These are phyloP conservation scores for Colletotrichum falcatum DNA, from an alignment of 2,329 filamentous ascomycete genomes.

Conservation along the genomic window DNA sequence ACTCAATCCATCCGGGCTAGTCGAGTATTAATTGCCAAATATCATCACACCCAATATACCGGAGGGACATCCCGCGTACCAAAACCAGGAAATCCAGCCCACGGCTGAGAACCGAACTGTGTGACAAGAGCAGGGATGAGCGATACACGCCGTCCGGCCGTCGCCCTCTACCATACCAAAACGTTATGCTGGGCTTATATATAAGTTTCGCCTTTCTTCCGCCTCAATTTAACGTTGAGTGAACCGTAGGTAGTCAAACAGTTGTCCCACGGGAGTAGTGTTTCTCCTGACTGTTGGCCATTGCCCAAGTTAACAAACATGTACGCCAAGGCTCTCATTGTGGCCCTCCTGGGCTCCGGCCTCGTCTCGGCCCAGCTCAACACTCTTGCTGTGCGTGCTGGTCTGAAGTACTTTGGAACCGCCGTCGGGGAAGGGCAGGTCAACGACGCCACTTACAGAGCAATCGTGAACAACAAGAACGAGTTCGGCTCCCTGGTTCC, in stretches of 20 bases:
- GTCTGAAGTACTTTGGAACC: constrained; percentile 70
- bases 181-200: not conserved
- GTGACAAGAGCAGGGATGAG: not conserved
- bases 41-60: not conserved
- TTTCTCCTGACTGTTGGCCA: not conserved
- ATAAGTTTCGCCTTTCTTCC: not conserved
- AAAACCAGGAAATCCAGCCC: not conserved
- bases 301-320: constrained; percentile 17
- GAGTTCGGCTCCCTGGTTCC: constrained; percentile 74
- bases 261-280: not conserved
- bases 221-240: not conserved
- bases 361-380: constrained; percentile 55
- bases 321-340: constrained; percentile 39
- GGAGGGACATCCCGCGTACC: not conserved
- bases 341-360: constrained; percentile 32
- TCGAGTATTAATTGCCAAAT: not conserved
- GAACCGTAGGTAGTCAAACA: not conserved
- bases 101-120: not conserved
- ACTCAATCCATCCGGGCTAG: not conserved
- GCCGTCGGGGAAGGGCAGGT: constrained; percentile 63
- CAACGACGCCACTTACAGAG: constrained; percentile 63
- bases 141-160: not conserved
- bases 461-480: constrained; percentile 62
- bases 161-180: not conserved
- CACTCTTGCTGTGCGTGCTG: constrained; percentile 62